These are phyloP conservation scores for Trichoderma aggressivum DNA, from an alignment of 2,329 filamentous ascomycete species.

Conservation along the genomic window DNA sequence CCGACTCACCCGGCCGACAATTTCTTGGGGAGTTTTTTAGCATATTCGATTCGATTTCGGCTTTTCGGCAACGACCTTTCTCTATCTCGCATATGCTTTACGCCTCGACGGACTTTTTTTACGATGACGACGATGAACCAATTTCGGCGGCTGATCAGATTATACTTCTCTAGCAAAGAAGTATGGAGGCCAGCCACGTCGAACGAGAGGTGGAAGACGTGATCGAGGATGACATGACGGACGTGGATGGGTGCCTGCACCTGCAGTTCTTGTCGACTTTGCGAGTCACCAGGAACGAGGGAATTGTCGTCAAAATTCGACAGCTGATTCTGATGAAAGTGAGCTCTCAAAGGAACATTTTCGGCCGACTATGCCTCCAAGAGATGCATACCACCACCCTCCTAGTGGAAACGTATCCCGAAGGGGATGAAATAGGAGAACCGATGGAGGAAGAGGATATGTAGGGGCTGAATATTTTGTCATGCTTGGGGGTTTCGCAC, in stretches of 20 bases:
- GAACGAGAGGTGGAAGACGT: background rate
- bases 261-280: background rate
- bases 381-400: background rate
- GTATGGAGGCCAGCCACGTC: background rate
- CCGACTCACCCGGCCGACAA: background rate
- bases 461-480: background rate
- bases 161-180: background rate
- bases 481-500: background rate
- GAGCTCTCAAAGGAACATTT: fast-evolving
- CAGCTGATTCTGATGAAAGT: background rate
- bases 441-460: background rate
- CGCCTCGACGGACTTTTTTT: background rate
- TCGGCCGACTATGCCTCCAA: background rate
- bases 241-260: background rate
- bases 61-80: background rate
- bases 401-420: background rate
- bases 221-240: background rate
- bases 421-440: background rate
- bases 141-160: background rate
- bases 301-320: background rate
- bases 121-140: background rate
- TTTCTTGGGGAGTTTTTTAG: background rate
- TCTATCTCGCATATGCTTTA: background rate
- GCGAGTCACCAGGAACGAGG: background rate
- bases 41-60: background rate